Evolutionary conservation across 768 basidiomycete species (phyloP).

Genomic region (Calocybe cyanea): DNA sequence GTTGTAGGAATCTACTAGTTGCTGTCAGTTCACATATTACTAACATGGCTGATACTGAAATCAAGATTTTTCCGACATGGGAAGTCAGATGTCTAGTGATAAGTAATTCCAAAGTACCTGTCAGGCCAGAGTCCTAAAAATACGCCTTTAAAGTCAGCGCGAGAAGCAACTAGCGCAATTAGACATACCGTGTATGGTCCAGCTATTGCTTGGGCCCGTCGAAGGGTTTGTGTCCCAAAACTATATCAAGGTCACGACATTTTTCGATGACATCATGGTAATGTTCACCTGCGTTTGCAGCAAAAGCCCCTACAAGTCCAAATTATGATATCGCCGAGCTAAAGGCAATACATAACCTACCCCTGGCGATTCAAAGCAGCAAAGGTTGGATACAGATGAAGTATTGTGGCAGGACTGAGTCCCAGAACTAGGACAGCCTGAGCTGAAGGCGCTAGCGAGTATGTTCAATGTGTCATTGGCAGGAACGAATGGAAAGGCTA

Average conservation of each 20-base stretch:
- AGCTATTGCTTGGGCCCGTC: constrained; percentile 61
- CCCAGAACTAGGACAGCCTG: constrained; percentile 52
- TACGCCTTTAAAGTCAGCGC: constrained; percentile 37
- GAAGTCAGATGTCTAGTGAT: neutral
- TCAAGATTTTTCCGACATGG: neutral
- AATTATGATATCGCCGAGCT: neutral
- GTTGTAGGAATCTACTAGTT: too few relatives aligned
- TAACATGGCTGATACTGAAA: too few relatives aligned
- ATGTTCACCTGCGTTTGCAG: constrained; percentile 43
- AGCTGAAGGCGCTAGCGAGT: constrained; percentile 24
- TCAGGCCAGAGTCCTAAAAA: constrained; percentile 15
- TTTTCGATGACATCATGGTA: neutral
- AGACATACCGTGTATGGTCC: constrained; percentile 68
- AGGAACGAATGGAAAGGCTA: constrained; percentile 5
- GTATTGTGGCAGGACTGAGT: constrained; percentile 53
- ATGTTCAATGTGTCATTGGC: constrained; percentile 7
- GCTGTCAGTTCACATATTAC: too few relatives aligned
- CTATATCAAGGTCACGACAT: constrained; percentile 25
- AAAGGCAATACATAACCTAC: constrained; percentile 32
- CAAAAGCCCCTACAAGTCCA: constrained; percentile 49
- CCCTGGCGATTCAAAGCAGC: constrained; percentile 66
- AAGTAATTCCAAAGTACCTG: constrained; percentile 3
- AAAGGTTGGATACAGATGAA: constrained; percentile 39
- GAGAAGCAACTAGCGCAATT: neutral
- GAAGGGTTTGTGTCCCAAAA: constrained; percentile 71